These are phyloP conservation scores for Trichosporon sp. DNA, from an alignment of 1,284 basidiomycete species.

Conservation along the genomic window DNA sequence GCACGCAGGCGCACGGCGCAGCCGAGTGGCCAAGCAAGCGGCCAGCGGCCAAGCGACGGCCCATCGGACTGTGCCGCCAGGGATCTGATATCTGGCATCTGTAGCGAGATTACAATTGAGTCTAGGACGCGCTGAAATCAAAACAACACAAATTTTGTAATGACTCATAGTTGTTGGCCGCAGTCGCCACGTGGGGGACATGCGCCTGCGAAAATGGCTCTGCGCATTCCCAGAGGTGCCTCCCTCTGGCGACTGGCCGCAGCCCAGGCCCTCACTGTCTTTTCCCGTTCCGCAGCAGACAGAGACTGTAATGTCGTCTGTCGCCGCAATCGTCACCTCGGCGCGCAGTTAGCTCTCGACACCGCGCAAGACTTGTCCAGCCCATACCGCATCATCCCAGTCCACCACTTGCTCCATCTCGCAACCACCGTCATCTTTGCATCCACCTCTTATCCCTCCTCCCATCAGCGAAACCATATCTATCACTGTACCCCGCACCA, in stretches of 20 bases:
- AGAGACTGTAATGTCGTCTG: slow-evolving; percentile 3
- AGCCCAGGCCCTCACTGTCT: not conserved
- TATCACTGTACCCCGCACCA: not conserved
- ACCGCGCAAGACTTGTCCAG: not conserved
- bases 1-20: not conserved
- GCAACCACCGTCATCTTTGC: not conserved
- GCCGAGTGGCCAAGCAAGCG: not conserved
- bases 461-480: not conserved
- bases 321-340: not conserved
- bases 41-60: not conserved
- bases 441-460: not conserved
- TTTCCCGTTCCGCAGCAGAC: slow-evolving; percentile 5
- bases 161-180: not conserved
- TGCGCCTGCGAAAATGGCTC: not conserved
- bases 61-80: not conserved
- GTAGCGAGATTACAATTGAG: too few species aligned
- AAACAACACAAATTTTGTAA: slow-evolving; percentile 3
- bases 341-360: not conserved
- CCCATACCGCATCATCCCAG: not conserved
- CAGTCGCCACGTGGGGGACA: not conserved
- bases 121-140: not conserved
- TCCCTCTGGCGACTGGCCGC: not conserved
- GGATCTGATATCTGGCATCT: too few species aligned
- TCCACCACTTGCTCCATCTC: not conserved
- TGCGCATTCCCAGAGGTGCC: not conserved